These are phyloP conservation scores for Abrus precatorius DNA, from an alignment of 306 rosid species.

Conservation along the genomic window DNA sequence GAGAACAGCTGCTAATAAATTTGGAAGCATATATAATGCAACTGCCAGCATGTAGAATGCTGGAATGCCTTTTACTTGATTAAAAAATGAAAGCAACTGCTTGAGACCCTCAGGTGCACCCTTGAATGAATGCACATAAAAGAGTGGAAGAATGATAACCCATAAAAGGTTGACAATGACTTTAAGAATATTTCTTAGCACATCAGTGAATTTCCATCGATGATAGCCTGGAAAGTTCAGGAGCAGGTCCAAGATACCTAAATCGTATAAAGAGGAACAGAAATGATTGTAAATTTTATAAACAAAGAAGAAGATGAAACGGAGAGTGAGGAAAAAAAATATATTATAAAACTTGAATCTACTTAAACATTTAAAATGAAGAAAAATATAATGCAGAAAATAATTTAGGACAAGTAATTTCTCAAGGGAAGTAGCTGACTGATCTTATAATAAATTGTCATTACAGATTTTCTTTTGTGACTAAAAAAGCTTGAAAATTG, in stretches of 20 bases:
- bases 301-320: constrained; percentile 36
- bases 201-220: constrained; percentile 81
- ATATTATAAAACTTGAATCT: neutral
- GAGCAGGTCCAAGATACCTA: constrained; percentile 87
- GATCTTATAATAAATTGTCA: constrained; percentile 32
- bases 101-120: constrained; percentile 55
- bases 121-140: constrained; percentile 70
- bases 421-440: constrained; percentile 28
- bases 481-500: constrained; percentile 32
- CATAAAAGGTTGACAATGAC: constrained; percentile 78
- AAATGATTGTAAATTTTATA: constrained; percentile 30
- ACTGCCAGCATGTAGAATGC: constrained; percentile 82
- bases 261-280: constrained; percentile 49
- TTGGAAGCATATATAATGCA: constrained; percentile 81
- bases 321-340: neutral
- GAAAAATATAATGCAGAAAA: constrained; percentile 6
- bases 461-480: constrained; percentile 15
- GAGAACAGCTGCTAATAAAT: constrained; percentile 75
- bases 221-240: constrained; percentile 93
- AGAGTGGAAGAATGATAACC: constrained; percentile 83
- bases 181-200: constrained; percentile 86
- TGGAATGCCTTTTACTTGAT: constrained; percentile 72
- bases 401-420: constrained; percentile 8
- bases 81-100: constrained; percentile 67
- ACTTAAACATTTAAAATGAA: constrained; percentile 34